These are phyloP conservation scores for Trametopsis cervina DNA, from an alignment of 768 basidiomycete species.

Conservation along the genomic window DNA sequence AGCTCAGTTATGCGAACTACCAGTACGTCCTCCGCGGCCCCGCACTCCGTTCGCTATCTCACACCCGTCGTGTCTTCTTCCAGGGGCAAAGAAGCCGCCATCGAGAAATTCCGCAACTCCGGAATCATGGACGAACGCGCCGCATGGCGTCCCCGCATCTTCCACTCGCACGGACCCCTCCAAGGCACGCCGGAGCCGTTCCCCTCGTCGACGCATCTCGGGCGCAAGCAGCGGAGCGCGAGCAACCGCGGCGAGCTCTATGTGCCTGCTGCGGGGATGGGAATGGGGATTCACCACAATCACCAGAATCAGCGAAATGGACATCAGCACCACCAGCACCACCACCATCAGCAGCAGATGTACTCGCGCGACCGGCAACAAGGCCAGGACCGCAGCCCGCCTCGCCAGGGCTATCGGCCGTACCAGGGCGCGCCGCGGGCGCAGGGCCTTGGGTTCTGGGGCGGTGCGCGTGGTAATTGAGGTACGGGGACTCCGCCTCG, in stretches of 20 bases:
- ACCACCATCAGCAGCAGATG: too few species aligned
- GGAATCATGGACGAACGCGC: slow-evolving; percentile 84
- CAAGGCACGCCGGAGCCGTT: slow-evolving; percentile 77
- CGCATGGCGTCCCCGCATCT: slow-evolving; percentile 80
- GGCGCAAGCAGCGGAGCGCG: slow-evolving; percentile 78
- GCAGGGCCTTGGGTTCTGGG: too few species aligned
- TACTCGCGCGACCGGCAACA: too few species aligned
- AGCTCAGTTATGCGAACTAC: slow-evolving; percentile 90
- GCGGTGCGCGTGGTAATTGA: too few species aligned
- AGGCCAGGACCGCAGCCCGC: too few species aligned
- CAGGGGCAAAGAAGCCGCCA: slow-evolving; percentile 84
- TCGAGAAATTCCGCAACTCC: slow-evolving; percentile 91
- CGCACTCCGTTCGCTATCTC: not conserved
- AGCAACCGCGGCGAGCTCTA: slow-evolving; percentile 70
- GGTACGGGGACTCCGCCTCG: too few species aligned
- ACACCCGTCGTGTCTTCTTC: slow-evolving; percentile 2
- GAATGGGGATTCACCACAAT: too few species aligned
- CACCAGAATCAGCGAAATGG: not conserved
- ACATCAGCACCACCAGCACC: not conserved
- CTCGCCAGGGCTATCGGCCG: too few species aligned
- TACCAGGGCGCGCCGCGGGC: too few species aligned
- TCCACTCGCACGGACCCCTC: slow-evolving; percentile 66
- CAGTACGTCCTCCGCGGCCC: slow-evolving; percentile 52
- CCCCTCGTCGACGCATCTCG: slow-evolving; percentile 73
- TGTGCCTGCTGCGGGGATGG: slow-evolving; percentile 31